Evolutionary conservation across 306 rosid species (phyloP).

Genomic region (Glycine soja): DNA sequence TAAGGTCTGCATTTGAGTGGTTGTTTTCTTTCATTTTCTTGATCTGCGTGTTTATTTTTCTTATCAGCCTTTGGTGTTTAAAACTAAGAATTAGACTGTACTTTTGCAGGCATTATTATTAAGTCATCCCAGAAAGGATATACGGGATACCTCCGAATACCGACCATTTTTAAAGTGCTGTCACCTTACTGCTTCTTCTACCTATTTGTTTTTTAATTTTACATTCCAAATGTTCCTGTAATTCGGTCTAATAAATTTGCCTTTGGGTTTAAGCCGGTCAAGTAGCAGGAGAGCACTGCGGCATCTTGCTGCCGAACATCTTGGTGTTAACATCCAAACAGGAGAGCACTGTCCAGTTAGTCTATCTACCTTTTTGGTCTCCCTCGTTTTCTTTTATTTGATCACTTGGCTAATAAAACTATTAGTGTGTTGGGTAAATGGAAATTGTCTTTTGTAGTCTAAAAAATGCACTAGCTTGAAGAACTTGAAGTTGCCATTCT

Average conservation of each 20-base stretch:
- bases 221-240: slow-evolving; percentile 6
- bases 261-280: slow-evolving; percentile 60
- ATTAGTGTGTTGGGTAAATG: background rate
- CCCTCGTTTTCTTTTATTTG: background rate
- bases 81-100: slow-evolving; percentile 24
- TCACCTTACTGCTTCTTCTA: slow-evolving; percentile 19
- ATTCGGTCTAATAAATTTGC: slow-evolving; percentile 18
- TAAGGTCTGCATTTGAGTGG: slow-evolving; percentile 63
- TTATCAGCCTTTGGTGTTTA: slow-evolving; percentile 22
- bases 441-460: background rate
- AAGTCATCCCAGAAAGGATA: slow-evolving; percentile 88
- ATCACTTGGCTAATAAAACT: background rate
- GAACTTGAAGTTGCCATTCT: slow-evolving; percentile 4
- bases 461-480: background rate
- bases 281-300: slow-evolving; percentile 71
- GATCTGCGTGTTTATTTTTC: slow-evolving; percentile 19
- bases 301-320: slow-evolving; percentile 83
- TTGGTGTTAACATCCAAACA: slow-evolving; percentile 77
- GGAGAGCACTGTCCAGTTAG: slow-evolving; percentile 98
- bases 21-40: slow-evolving; percentile 2
- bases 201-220: background rate
- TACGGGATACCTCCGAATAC: slow-evolving; percentile 84
- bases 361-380: slow-evolving; percentile 41
- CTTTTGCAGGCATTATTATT: slow-evolving; percentile 75
- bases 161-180: slow-evolving; percentile 73